Evolutionary conservation across 345 rosid genomes (phyloP).

Genomic region (Arabidopsis arenosa): DNA sequence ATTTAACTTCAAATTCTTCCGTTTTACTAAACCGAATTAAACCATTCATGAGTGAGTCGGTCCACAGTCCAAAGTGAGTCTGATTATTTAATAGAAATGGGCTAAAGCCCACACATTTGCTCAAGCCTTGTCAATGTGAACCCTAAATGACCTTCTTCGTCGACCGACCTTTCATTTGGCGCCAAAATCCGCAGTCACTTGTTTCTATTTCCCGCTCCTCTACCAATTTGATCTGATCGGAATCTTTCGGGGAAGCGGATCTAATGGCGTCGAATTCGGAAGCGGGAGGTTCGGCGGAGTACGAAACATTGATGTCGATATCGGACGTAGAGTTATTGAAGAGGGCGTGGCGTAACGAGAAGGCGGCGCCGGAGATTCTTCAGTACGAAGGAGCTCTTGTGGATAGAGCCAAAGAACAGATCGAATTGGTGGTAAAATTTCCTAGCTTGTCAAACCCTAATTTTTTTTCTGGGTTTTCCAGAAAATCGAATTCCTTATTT

Average conservation of each 20-base stretch:
- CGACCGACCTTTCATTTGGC: neutral
- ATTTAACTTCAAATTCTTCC: too few relatives aligned
- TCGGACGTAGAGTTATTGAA: slow-evolving; percentile 73
- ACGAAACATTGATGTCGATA: slow-evolving; percentile 64
- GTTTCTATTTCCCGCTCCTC: neutral
- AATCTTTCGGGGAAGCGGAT: neutral
- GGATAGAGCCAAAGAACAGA: slow-evolving; percentile 13
- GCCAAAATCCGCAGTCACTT: neutral
- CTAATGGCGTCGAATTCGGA: slow-evolving; percentile 51
- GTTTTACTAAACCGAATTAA: too few relatives aligned
- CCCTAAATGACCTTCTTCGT: neutral
- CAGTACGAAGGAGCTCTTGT: slow-evolving; percentile 60
- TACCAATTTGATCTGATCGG: neutral
- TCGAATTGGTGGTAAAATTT: slow-evolving; percentile 11
- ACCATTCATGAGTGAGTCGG: too few relatives aligned
- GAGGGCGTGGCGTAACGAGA: slow-evolving; percentile 91
- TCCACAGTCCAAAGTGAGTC: too few relatives aligned
- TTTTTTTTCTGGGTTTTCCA: too few relatives aligned
- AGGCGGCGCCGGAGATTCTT: slow-evolving; percentile 89
- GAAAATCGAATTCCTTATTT: too few relatives aligned
- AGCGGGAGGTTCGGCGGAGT: slow-evolving; percentile 50
- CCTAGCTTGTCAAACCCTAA: too few relatives aligned
- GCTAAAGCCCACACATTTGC: neutral
- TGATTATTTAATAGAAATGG: too few relatives aligned
- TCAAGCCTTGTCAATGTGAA: too few relatives aligned